These are phyloP conservation scores for Galerina sulciceps DNA, from an alignment of 768 basidiomycete genomes.

Conservation along the genomic window DNA sequence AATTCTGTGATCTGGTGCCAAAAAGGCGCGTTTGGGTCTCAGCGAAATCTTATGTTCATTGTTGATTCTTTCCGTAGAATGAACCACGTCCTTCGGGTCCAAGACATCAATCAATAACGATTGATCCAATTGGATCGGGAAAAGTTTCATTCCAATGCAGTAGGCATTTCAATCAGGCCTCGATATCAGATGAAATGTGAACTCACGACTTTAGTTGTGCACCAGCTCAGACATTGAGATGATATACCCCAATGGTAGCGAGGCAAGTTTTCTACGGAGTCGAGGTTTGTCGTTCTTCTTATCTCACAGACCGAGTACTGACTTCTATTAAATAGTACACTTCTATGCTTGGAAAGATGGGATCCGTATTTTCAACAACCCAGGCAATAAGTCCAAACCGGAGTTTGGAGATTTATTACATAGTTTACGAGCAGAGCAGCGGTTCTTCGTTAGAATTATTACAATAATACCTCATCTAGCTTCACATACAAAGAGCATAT, in stretches of 20 bases:
- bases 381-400: too few relatives aligned
- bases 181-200: background rate
- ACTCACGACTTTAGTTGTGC: conserved; percentile 60
- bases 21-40: conserved; percentile 52
- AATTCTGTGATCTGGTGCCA: conserved; percentile 53
- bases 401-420: too few relatives aligned
- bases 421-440: too few relatives aligned
- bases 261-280: conserved; percentile 75
- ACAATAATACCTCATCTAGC: too few relatives aligned
- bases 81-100: conserved; percentile 87
- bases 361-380: conserved; percentile 59
- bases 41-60: background rate
- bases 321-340: conserved; percentile 80
- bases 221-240: conserved; percentile 89
- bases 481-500: too few relatives aligned
- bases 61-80: conserved; percentile 46
- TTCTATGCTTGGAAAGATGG: conserved; percentile 87
- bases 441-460: too few relatives aligned
- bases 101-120: conserved; percentile 59
- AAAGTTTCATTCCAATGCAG: conserved; percentile 69
- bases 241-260: conserved; percentile 84
- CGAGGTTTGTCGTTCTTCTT: conserved; percentile 50
- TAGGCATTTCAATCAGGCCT: conserved; percentile 35
- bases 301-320: background rate
- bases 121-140: conserved; percentile 47